Percentiles rank a stretch among this genome's conserved stretches.
These are phyloP conservation scores for Pseudogymnoascus sp. DNA, from an alignment of 2,329 filamentous ascomycete species.

Conservation along the genomic window DNA sequence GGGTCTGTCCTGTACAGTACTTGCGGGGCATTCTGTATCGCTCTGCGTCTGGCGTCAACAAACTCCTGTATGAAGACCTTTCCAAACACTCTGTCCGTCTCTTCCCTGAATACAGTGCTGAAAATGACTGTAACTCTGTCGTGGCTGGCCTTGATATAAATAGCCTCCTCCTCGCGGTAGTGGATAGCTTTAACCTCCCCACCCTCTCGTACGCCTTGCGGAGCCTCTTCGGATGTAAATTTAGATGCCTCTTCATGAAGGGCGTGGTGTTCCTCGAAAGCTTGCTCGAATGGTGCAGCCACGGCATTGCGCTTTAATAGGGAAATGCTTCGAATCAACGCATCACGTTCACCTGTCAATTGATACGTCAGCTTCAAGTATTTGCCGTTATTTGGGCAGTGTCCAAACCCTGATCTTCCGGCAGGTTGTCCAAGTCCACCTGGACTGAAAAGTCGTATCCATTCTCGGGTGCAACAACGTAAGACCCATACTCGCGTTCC, in stretches of 20 bases:
- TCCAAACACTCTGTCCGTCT: conserved; percentile 94
- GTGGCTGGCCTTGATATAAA: conserved; percentile 96
- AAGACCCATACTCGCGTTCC: conserved; percentile 87
- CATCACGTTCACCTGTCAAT: conserved; percentile 67
- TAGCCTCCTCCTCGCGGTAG: conserved; percentile 97
- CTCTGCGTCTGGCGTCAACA: conserved; percentile 86
- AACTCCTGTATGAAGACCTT: conserved; percentile 99
- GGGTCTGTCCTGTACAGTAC: conserved; percentile 94
- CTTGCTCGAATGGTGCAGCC: conserved; percentile 96
- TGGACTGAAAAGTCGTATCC: conserved; percentile 95
- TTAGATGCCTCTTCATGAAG: conserved; percentile 82
- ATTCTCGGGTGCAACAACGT: conserved; percentile 77
- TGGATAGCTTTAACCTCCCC: conserved; percentile 93
- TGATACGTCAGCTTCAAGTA: conserved; percentile 12
- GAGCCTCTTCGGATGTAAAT: conserved; percentile 89
- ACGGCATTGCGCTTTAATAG: conserved; percentile 96
- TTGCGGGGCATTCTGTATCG: conserved; percentile 96
- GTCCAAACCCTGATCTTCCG: conserved; percentile 61
- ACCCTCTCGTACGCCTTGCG: conserved; percentile 81
- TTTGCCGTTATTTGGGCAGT: not conserved
- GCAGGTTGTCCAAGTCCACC: conserved; percentile 81
- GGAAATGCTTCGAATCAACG: conserved; percentile 77
- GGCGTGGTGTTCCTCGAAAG: conserved; percentile 85
- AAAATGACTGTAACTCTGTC: conserved; percentile 98
- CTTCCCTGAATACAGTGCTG: conserved; percentile 94